These are phyloP conservation scores for Vigna trinervia DNA, from an alignment of 306 rosid species.

Conservation along the genomic window DNA sequence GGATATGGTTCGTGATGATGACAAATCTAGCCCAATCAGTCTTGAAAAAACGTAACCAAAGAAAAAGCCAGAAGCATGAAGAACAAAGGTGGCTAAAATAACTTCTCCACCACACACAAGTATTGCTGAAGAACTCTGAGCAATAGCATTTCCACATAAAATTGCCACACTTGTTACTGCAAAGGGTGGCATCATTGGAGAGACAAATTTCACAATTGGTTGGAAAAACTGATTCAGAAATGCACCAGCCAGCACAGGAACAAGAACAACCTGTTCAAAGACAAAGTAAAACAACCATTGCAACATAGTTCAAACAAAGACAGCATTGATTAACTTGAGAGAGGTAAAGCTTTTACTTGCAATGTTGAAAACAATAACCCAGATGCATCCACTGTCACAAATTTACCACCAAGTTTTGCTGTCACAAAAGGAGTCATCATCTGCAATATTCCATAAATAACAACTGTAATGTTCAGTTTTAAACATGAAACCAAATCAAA, in stretches of 20 bases:
- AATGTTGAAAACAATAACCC: constrained; percentile 74
- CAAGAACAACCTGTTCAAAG: constrained; percentile 75
- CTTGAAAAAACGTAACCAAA: constrained; percentile 73
- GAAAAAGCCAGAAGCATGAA: constrained; percentile 81
- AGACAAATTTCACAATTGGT: constrained; percentile 66
- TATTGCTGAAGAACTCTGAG: constrained; percentile 79
- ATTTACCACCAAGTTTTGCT: constrained; percentile 87
- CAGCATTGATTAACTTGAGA: too few species aligned
- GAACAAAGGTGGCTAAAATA: constrained; percentile 63
- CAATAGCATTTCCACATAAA: constrained; percentile 80
- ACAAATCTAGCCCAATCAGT: constrained; percentile 62
- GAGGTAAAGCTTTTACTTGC: constrained; percentile 53
- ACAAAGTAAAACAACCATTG: constrained; percentile 7
- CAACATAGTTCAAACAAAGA: constrained; percentile 3
- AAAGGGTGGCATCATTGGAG: constrained; percentile 83
- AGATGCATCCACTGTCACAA: constrained; percentile 80
- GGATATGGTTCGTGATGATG: constrained; percentile 83
- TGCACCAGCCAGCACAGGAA: constrained; percentile 84
- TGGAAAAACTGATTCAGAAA: constrained; percentile 83
- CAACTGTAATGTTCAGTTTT: too few species aligned
- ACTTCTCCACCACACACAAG: constrained; percentile 73
- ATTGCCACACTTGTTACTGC: constrained; percentile 85
- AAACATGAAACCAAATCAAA: too few species aligned
- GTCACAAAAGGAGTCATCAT: constrained; percentile 90
- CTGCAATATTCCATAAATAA: constrained; percentile 43